A percentile compares a stretch with the other conserved stretches of the same genome.
Conservation (phyloP, 306 rosid species). For the Cicer chorassanicum region DNA sequence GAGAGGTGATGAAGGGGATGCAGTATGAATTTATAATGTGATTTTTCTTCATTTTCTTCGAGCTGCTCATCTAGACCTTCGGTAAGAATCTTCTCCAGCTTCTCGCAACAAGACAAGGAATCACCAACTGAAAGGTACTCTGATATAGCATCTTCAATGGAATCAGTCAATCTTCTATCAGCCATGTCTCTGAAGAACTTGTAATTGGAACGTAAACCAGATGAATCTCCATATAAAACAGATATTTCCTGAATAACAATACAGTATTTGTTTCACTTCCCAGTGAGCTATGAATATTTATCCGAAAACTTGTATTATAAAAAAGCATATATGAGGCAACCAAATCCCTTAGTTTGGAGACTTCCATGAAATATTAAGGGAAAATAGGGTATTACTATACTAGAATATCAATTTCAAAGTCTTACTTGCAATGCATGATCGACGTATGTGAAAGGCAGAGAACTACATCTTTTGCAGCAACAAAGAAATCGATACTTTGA, state of each 20-base stretch:
- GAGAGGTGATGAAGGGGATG: constrained; percentile 70
- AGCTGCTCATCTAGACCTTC: constrained; percentile 52
- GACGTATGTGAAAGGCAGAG: constrained; percentile 54
- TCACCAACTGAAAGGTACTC: constrained; percentile 65
- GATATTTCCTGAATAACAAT: constrained; percentile 61
- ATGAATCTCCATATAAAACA: constrained; percentile 38
- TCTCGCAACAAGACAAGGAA: constrained; percentile 61
- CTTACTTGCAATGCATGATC: constrained; percentile 75
- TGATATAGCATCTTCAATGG: constrained; percentile 56
- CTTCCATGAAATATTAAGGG: neutral
- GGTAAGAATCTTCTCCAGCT: constrained; percentile 60
- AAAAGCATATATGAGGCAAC: constrained; percentile 11
- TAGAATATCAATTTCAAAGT: constrained; percentile 24
- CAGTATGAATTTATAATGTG: constrained; percentile 53
- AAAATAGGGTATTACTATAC: neutral
- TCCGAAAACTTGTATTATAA: constrained; percentile 12
- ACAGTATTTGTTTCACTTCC: neutral
- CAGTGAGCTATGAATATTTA: neutral
- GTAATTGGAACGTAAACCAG: constrained; percentile 42
- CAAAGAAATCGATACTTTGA: constrained; percentile 74
- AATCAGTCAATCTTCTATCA: constrained; percentile 51
- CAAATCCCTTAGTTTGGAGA: neutral
- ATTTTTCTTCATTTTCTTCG: constrained; percentile 48
- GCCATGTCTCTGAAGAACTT: constrained; percentile 46
- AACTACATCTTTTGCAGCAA: constrained; percentile 63